Percentiles rank a stretch among this genome's conserved stretches.
These are phyloP conservation scores for Andrographis paniculata DNA, from an alignment of 305 asterid species.

Conservation along the genomic window DNA sequence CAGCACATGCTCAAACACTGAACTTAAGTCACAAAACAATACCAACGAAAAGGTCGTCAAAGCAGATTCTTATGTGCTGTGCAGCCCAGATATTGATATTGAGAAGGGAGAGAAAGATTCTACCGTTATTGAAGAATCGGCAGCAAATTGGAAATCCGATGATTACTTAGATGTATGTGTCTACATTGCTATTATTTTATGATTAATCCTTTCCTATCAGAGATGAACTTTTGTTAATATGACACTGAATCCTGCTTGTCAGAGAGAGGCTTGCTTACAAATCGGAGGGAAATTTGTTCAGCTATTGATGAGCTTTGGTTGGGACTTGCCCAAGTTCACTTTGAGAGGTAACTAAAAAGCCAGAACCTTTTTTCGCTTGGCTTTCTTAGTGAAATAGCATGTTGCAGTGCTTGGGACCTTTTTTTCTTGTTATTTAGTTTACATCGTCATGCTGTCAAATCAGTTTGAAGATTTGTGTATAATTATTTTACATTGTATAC, in stretches of 20 bases:
- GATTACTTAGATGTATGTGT: conserved; percentile 46
- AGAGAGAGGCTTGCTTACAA: conserved; percentile 57
- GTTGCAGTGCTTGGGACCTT: conserved; percentile 7
- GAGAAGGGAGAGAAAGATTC: conserved; percentile 55
- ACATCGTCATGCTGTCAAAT: conserved; percentile 7
- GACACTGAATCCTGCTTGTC: conserved; percentile 19
- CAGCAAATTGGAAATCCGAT: conserved; percentile 37
- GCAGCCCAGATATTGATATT: conserved; percentile 35
- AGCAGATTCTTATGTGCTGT: conserved; percentile 23
- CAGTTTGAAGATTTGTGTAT: conserved; percentile 1
- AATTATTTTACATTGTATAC: too few species aligned
- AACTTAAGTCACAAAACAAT: conserved; percentile 28
- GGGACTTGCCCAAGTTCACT: conserved; percentile 64
- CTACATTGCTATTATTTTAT: conserved; percentile 15
- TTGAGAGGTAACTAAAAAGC: conserved; percentile 42
- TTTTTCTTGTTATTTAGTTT: background rate
- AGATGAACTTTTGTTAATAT: background rate
- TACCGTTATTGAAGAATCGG: conserved; percentile 27
- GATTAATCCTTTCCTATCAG: background rate
- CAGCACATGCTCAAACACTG: conserved; percentile 26
- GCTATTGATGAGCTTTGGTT: conserved; percentile 52
- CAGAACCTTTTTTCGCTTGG: conserved; percentile 10
- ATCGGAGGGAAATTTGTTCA: conserved; percentile 68
- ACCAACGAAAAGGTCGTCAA: conserved; percentile 31
- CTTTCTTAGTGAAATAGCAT: conserved; percentile 8